phyloP scores from a whole-genome alignment of 495 filamentous ascomycete species.

The Aspergillus ostianus region DNA sequence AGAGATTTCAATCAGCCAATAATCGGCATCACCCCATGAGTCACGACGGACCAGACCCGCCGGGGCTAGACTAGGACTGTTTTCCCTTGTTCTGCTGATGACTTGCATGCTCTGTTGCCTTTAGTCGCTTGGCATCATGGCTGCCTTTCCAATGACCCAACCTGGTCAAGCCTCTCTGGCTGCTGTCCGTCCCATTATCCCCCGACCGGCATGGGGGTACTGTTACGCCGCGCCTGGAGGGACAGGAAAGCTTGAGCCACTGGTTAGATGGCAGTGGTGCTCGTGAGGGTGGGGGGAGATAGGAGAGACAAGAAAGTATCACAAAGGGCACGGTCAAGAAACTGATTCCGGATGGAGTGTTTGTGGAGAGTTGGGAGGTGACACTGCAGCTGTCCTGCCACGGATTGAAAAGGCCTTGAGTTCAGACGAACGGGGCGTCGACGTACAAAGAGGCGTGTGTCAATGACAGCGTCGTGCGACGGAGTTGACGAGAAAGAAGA shows the following conservation, averaged over 20 bases:
- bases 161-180: neutral
- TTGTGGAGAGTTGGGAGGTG: neutral
- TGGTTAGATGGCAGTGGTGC: neutral
- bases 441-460: neutral
- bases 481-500: neutral
- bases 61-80: conserved; percentile 1
- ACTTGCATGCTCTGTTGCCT: conserved; percentile 19
- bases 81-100: conserved; percentile 20
- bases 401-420: neutral
- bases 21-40: neutral
- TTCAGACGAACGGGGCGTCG: neutral
- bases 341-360: conserved; percentile 2
- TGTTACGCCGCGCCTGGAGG: conserved; percentile 7
- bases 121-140: conserved; percentile 12
- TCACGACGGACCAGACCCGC: conserved; percentile 1
- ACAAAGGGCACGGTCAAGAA: neutral
- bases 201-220: conserved; percentile 1
- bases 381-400: neutral
- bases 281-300: neutral
- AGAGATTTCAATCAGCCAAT: neutral
- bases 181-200: conserved; percentile 1
- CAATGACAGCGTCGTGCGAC: neutral
- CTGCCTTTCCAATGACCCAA: conserved; percentile 2
- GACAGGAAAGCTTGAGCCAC: conserved; percentile 6
- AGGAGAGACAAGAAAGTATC: neutral